Base-by-base conservation (phyloP, 2,329 filamentous ascomycete genomes). In the Knufia petricola region DNA sequence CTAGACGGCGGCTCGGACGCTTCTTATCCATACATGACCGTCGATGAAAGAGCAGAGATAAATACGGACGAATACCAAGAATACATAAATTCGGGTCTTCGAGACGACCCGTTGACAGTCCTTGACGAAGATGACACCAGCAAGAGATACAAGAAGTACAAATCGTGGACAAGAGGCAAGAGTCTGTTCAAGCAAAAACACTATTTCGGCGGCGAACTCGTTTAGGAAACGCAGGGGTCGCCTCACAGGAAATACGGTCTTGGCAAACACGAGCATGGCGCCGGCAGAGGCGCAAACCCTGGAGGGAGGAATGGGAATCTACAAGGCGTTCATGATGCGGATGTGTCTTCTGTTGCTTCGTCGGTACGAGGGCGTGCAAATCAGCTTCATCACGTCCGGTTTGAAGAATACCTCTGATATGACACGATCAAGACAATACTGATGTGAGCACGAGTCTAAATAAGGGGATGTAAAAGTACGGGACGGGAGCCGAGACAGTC, bases 101-200 rank as follows among this genome's bases (percentile, higher is more conserved):
- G 78, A 3, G 85, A 92, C 52, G 87, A 95, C 59, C 87, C 87
- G 15, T 69, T 98, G 46, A 94, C 87, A 2, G 90, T 96, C 12
- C 82, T 81, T 1, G 83, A 89, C 38, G 89, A 94, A 60, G 92
- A 96, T 64, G 76, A 81, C 39, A 76, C 77, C 34, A 96, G 94
- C 76, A 95, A 96, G 75, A 75, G 92, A 58, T 98, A 98, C 66
- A 96, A 95, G 69, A 86, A 89, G 8, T 98, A 98, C 67, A 73
- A 83, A 60, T 94, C 95, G 68, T 98, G 92, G 90, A 72, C 98
- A 61, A 37, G 82, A 53, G 90, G 90, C 15, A 96, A 95, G 71
- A 95, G 87, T 60, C 76, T 96, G 60, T 96, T 96, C 66, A 96
- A 96, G 68, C 89, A 95, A 73, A 79, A 82, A 39, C 75, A 55